Base-by-base conservation (phyloP, 441 rosid species). In the Erysimum cheiri region DNA sequence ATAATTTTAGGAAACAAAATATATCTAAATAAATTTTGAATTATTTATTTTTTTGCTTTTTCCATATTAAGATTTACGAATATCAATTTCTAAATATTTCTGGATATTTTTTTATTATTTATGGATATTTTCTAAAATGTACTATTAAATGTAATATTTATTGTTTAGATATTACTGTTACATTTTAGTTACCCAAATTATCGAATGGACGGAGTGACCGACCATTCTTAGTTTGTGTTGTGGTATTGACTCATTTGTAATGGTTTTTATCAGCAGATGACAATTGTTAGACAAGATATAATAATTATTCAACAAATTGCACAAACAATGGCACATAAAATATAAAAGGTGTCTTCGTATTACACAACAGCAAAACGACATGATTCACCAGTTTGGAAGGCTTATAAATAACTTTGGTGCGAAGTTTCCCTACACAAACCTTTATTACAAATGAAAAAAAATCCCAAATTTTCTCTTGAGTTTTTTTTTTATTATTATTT, bases 381-480 rank as follows among this genome's bases (percentile, higher is more conserved):
- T 60, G 40, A 59, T 41, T 50, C 77, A 59, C 11, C 64, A 13
- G 58, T 61, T 67, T 60, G 50, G 13, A 67, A 74, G 41, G 58
- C 58, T 73, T 36, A 53, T 29, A 60, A 44, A 67, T 66, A 39
- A 56, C 47, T 24, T 57, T 41, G 22, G 73, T 44, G 15, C 62
- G 41, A 60, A 39, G 67, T 24, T 26, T 67, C 22, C n/a, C 69
- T 60, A 61, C 59, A 59, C 59, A 59, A 65, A 41, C 62, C 77
- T 72, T 72, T 67, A 73, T 73, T 73, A 66, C 72, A 66, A 73
- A 41, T 33, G 67, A 5, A 49, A 24, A 53, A 73, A 50, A 33
- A 40, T 67, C 64, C 52, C 58, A 60, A 67, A 44, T 41, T 15
- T 3, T 60, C 68, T 60, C 67, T 8, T 8, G 49, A 41, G 67